Evolutionary conservation across 345 rosid genomes (phyloP).

Genomic region (Salix arbutifolia): DNA sequence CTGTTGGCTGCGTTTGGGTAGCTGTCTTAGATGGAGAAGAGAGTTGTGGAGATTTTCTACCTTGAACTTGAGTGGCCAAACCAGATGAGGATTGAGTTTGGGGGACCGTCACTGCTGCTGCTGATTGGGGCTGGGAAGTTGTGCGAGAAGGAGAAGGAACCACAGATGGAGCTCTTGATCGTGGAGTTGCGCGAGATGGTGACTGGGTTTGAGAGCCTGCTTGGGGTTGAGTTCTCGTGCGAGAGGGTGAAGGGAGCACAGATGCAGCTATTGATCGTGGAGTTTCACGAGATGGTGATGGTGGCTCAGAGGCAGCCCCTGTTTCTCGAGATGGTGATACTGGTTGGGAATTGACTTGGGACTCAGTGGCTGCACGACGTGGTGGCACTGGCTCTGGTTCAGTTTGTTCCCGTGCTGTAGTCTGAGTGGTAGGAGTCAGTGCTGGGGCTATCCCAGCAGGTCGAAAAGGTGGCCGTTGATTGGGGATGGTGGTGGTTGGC

Average conservation of each 20-base stretch:
- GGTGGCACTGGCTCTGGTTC: slow-evolving; percentile 21
- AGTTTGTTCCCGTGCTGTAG: slow-evolving; percentile 14
- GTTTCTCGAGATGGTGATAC: slow-evolving; percentile 22
- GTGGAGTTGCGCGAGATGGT: slow-evolving; percentile 30
- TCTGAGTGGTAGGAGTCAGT: slow-evolving; percentile 17
- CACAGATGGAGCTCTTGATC: slow-evolving; percentile 19
- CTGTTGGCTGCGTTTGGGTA: slow-evolving; percentile 15
- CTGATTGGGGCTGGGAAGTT: slow-evolving; percentile 17
- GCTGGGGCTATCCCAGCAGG: slow-evolving; percentile 37
- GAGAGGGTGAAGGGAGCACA: slow-evolving; percentile 15
- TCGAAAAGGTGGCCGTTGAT: slow-evolving; percentile 42
- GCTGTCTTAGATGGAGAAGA: slow-evolving; percentile 33
- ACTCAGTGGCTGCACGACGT: slow-evolving; percentile 6
- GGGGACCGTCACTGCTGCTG: slow-evolving; percentile 5
- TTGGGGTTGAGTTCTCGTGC: slow-evolving; percentile 10
- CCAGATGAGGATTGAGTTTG: slow-evolving; percentile 28
- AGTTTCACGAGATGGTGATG: slow-evolving; percentile 31
- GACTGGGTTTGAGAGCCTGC: slow-evolving; percentile 19
- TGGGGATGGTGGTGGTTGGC: background rate
- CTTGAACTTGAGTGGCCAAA: slow-evolving; percentile 16
- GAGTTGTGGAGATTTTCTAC: slow-evolving; percentile 18
- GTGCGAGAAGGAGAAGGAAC: slow-evolving; percentile 19
- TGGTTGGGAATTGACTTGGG: slow-evolving; percentile 15
- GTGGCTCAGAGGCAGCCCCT: slow-evolving; percentile 7
- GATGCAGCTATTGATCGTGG: slow-evolving; percentile 19